phyloP scores from a whole-genome alignment of 768 basidiomycete genomes.

The Pulveroboletus sp. region DNA sequence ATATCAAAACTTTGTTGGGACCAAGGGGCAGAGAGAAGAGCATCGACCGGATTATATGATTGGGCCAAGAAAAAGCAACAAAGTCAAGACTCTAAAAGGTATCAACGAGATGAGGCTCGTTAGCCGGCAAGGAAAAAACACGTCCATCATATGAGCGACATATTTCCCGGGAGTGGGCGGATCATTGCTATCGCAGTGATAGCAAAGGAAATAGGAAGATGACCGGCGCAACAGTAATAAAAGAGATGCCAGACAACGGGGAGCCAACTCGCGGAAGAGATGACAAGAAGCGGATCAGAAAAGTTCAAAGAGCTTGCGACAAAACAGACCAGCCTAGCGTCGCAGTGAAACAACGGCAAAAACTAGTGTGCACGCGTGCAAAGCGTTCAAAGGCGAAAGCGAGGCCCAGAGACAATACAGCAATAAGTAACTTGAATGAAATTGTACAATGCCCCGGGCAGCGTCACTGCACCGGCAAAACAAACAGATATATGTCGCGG shows the following conservation, averaged over 20 bases:
- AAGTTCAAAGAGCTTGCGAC: slow-evolving; percentile 11
- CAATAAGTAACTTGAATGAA: slow-evolving; percentile 14
- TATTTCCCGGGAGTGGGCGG: slow-evolving; percentile 14
- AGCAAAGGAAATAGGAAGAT: background rate
- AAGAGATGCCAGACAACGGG: slow-evolving; percentile 3
- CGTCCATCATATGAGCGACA: slow-evolving; percentile 12
- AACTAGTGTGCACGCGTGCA: slow-evolving; percentile 19
- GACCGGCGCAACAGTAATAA: background rate
- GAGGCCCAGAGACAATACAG: slow-evolving; percentile 21
- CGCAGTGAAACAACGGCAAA: slow-evolving; percentile 20
- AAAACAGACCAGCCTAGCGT: slow-evolving; percentile 25
- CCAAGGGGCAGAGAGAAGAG: background rate
- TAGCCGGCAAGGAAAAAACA: slow-evolving; percentile 27
- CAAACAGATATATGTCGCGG: slow-evolving; percentile 5
- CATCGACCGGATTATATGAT: background rate
- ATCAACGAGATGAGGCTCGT: slow-evolving; percentile 36
- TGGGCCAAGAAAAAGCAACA: background rate
- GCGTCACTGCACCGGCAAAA: slow-evolving; percentile 9
- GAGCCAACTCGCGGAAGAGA: slow-evolving; percentile 1
- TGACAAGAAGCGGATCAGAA: background rate
- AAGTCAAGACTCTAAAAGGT: slow-evolving; percentile 13
- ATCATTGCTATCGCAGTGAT: background rate
- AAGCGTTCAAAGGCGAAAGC: background rate
- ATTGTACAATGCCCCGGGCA: slow-evolving; percentile 17
- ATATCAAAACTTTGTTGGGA: background rate